Evolutionary conservation across 306 rosid species (phyloP).

Genomic region (Crotalaria pallida): DNA sequence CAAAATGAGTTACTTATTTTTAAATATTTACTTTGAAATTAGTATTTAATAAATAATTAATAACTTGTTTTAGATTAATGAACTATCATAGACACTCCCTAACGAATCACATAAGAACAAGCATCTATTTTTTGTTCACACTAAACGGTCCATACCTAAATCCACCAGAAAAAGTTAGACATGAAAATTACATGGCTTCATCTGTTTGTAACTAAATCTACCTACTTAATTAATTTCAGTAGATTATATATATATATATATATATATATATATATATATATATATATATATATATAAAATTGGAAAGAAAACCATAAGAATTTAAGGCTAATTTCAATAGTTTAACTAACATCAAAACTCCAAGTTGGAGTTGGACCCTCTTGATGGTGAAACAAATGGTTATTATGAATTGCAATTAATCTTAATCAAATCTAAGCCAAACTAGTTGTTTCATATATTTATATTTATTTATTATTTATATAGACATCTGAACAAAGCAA

Average conservation of each 20-base stretch:
- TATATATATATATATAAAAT: too few relatives aligned
- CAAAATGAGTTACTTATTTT: too few relatives aligned
- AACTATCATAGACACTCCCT: not conserved
- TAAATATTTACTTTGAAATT: too few relatives aligned
- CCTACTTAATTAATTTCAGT: constrained; percentile 3
- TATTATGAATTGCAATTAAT: not conserved
- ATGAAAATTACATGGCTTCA: not conserved
- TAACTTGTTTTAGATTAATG: too few relatives aligned
- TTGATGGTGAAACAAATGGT: not conserved
- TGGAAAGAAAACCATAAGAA: too few relatives aligned
- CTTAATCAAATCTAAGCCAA: not conserved
- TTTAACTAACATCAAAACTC: not conserved
- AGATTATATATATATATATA: too few relatives aligned
- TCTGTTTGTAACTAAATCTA: constrained; percentile 13
- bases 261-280: too few relatives aligned
- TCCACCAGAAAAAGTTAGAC: not conserved
- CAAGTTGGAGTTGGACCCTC: not conserved
- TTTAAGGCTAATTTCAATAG: too few relatives aligned
- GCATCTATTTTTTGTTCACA: not conserved
- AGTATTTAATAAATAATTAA: too few relatives aligned
- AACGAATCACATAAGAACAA: not conserved
- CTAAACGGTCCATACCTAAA: not conserved
- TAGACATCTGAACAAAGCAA: not conserved
- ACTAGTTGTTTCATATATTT: not conserved
- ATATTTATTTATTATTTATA: too few relatives aligned